Evolutionary conservation across 805 yeast species (phyloP), one percentile per base, ranked within the genome.

Genomic region (Pichia kluyveri): DNA sequence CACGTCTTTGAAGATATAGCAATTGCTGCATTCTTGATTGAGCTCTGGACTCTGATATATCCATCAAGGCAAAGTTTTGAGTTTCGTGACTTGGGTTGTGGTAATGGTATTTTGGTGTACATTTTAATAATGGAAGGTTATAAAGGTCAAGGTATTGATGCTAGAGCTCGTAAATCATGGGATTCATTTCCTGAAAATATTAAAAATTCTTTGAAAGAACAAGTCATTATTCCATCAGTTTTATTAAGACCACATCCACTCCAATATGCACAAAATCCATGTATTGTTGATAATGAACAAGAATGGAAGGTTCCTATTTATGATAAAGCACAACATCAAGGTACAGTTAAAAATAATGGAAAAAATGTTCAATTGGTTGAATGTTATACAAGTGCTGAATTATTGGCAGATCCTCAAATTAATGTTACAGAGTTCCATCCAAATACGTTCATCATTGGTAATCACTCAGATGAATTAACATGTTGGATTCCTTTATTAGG

Each of bases 1-100:
- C 98, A 91, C 67, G 97, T 91, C 0, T 91, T 90, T 68, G 98
- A 91, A 69, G 98, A 91, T 62, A 77, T 91, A 46, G 95, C 96
- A 4, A 90, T 91, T 56, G 97, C 97, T 1, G 96, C 97, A 0
- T 91, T 91, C 56, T 70, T 91, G 51, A 86, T 91, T 28, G 96
- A 87, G 66, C 72, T 86, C 36, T 91, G 98, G 98, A 65, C 65
- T 8, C 69, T 73, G 42, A 72, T 76, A 41, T 71, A 66, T 45
- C 56, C 60, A 32, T 62, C 60, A 34, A 66, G 69, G 39, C 56
- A 60, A 5, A 67, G 67, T 5, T 80, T 84, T 56, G 82, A 82
- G 56, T 91, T 90, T 61, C 74, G 91, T 54, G 98, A 91, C 67
- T 63, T 91, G 46, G 98, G 98, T 0, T 91, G 98, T 68, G 98